phyloP scores from a whole-genome alignment of 345 rosid species.

The Eucalyptus pauciflora region DNA sequence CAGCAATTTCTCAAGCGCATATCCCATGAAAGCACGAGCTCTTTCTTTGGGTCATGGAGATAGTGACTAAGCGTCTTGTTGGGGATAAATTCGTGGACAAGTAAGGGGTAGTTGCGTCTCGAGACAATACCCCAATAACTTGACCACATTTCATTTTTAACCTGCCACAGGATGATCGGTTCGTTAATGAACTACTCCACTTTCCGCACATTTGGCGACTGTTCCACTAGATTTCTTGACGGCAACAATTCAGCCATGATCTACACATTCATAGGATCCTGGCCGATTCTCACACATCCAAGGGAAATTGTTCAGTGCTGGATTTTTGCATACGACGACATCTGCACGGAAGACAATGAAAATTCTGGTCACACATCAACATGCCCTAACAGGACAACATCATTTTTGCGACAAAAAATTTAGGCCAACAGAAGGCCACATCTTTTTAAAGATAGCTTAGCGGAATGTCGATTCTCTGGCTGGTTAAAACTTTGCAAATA shows the following conservation, averaged over 20 bases:
- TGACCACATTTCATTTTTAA: not conserved
- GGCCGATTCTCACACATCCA: not conserved
- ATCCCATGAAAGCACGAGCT: not conserved
- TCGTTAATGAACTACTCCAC: slow-evolving; percentile 5
- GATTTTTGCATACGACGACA: not conserved
- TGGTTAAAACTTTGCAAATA: too few species aligned
- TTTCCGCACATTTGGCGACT: not conserved
- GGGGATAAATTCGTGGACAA: not conserved
- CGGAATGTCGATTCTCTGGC: too few species aligned
- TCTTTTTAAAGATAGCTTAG: too few species aligned
- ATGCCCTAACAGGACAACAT: not conserved
- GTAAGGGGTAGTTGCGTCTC: not conserved
- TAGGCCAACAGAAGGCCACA: too few species aligned
- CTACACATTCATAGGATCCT: not conserved
- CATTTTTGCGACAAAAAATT: too few species aligned
- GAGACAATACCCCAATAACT: slow-evolving; percentile 1
- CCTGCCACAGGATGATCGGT: not conserved
- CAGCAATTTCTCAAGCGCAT: not conserved
- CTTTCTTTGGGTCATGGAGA: not conserved
- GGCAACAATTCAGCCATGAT: not conserved
- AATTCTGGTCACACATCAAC: not conserved
- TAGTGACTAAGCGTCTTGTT: not conserved
- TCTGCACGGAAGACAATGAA: not conserved
- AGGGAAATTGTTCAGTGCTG: not conserved
- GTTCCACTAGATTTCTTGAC: not conserved